Conservation (phyloP, 352 stramenopile genomes). For the Globisporangium solare region DNA sequence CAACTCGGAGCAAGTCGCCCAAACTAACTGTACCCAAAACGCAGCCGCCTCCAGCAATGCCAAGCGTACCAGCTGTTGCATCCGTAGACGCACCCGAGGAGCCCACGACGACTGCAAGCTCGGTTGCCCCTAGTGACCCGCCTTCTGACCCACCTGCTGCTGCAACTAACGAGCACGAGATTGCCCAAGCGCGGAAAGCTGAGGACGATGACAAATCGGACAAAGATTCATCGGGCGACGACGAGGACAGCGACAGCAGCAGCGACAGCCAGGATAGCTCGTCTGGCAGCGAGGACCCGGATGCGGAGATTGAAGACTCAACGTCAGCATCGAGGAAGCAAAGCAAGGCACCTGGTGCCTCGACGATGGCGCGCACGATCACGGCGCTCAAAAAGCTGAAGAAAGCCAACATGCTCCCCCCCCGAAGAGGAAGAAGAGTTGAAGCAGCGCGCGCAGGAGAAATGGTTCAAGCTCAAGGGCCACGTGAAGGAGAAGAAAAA, state of each 20-base stretch:
- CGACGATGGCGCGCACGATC: conserved; percentile 50
- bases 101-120: too few species aligned
- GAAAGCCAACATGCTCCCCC: conserved; percentile 48
- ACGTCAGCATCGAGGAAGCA: background rate
- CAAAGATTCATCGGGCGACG: background rate
- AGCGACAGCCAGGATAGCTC: background rate
- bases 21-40: background rate
- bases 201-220: background rate
- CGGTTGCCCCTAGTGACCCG: too few species aligned
- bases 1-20: background rate
- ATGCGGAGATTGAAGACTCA: background rate
- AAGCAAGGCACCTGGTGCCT: conserved; percentile 13
- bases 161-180: too few species aligned
- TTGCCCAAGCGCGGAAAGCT: background rate
- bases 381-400: conserved; percentile 67
- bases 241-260: conserved; percentile 7
- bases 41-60: too few species aligned
- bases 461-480: conserved; percentile 68
- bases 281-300: background rate
- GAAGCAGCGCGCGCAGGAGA: conserved; percentile 54
- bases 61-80: too few species aligned
- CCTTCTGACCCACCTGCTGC: too few species aligned
- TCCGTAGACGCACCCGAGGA: too few species aligned
- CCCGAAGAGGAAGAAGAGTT: conserved; percentile 56
- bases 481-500: conserved; percentile 79